Base-by-base conservation (phyloP, 192 early-diverging fungal genomes). In the Geranomyces michiganensis region DNA sequence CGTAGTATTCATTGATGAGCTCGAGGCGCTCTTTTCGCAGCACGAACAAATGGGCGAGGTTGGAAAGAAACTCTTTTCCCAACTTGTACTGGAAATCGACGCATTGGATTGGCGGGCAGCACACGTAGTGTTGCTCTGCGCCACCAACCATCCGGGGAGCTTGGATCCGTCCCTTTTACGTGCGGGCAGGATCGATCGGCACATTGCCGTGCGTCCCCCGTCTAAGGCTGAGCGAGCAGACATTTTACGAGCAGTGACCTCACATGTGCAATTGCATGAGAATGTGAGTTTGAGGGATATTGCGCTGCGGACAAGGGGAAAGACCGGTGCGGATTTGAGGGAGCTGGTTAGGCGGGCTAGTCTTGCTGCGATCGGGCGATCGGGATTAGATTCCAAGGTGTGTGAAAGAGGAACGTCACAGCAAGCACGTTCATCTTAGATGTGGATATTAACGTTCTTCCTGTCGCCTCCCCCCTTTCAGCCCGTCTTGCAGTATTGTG, bases 1-100 rank as follows among this genome's bases (percentile, higher is more conserved):
- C 66, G 90, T 98, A 32, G 76, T 98, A 15, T 98, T 98, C 80
- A 82, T 98, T 22, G 96, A 98, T 76, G 95, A 98, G 73, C 82
- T 98, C 51, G 96, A 98, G 62, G 89, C 93, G 1, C 77, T 98
- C 30, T 96, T 96, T 80, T 86, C 90, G 27, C 75, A 71, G 12
- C 81, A 90, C 61, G 92, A 92, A 6, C 73, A 76, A 9, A 79
- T 82, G 58, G 92, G 92, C 0, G 84, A 89, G 68, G 78, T 90
- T 5, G 91, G 66, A 85, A 21, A 91, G 84, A 73, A 75, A 56
- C 22, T 80, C 45, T 74, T 73, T 59, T 87, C 92, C 9, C 92
- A 93, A 72, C 63, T 95, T 12, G 80, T 93, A 32, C 66, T 90
- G 9, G 92, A 96, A 64, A 78, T 97, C 78, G 95, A 96, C 67